A percentile compares a stretch with the other conserved stretches of the same genome.
Evolutionary conservation across 805 yeast genomes (phyloP).

Genomic region (Candida fluviatilis): DNA sequence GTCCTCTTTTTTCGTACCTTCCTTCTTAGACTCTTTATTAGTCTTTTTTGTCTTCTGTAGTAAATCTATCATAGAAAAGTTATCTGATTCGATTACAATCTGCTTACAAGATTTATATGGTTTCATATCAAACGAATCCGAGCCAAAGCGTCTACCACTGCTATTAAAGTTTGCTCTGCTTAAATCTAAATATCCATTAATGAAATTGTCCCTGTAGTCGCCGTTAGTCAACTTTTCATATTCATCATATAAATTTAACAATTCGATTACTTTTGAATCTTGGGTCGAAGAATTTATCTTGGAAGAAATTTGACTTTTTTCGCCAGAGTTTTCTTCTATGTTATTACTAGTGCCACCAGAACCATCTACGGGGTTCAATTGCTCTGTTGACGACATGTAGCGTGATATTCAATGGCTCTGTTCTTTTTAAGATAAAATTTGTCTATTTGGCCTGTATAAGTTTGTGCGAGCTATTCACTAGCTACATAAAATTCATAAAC

Average conservation of each 20-base stretch:
- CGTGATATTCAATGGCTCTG: no score
- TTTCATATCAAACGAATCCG: constrained; percentile 38
- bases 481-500: no score
- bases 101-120: constrained; percentile 22
- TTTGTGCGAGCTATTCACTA: no score
- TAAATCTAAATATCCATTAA: constrained; percentile 35
- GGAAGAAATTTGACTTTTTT: background rate
- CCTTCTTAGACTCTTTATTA: constrained; percentile 3
- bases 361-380: background rate
- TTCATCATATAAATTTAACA: constrained; percentile 28
- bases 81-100: constrained; percentile 10
- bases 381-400: background rate
- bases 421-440: no score
- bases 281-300: constrained; percentile 5
- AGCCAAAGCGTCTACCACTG: constrained; percentile 31
- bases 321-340: background rate
- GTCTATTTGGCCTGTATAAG: no score
- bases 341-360: background rate
- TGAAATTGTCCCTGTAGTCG: constrained; percentile 17
- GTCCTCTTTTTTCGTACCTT: constrained; percentile 4
- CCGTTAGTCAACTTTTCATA: constrained; percentile 26
- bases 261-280: constrained; percentile 13
- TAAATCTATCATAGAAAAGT: constrained; percentile 9
- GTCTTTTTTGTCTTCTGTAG: constrained; percentile 4
- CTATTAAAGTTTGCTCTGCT: constrained; percentile 44